Evolutionary conservation across 1,284 basidiomycete species (phyloP), one percentile per base, ranked within the genome.

Genomic region (Golubevia pallescens): DNA sequence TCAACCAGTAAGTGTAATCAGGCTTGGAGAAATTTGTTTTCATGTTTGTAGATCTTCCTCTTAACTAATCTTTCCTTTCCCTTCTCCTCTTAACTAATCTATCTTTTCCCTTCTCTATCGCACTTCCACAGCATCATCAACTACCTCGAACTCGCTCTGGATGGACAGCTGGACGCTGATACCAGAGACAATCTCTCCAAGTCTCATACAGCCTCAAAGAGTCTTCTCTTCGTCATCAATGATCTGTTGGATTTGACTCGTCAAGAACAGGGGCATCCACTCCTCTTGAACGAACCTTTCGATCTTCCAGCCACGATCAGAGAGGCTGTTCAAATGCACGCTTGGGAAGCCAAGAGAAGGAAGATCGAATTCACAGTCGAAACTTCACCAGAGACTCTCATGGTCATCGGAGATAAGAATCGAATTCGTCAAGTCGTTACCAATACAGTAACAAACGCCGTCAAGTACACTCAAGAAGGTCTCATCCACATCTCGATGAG

Each of bases 241-340:
- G 93, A 95, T 85, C 87, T 95, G 32, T 88, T 94, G 70, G 93
- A 95, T 84, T 88, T 94, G 5, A 94, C 93, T 0, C 89, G 92
- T 8, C 88, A 93, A 34, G 93, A 95, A 84, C 91, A 89, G 61
- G 93, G 93, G 19, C 90, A 92, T 70, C 91, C 93, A 78, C 92
- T 91, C 0, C 91, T 91, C 1, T 91, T 93, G 85, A 91, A 91
- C 78, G 93, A 95, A 81, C 92, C 92, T 0, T 94, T 95, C 77
- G 89, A 94, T 78, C 86, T 95, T 4, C 88, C 88, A 16, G 86
- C 87, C n/a, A 89, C 90, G 0, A 91, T 95, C 66, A 86, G 89
- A 57, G 92, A 93, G 57, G 92, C 93, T 0, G 89, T 90, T 1
- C 87, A 80, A 80, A 77, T 85, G 32, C 89, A 89, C 74, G 86